Evolutionary conservation across 2,329 filamentous ascomycete species (phyloP).

Genomic region (Ascochyta fabae): DNA sequence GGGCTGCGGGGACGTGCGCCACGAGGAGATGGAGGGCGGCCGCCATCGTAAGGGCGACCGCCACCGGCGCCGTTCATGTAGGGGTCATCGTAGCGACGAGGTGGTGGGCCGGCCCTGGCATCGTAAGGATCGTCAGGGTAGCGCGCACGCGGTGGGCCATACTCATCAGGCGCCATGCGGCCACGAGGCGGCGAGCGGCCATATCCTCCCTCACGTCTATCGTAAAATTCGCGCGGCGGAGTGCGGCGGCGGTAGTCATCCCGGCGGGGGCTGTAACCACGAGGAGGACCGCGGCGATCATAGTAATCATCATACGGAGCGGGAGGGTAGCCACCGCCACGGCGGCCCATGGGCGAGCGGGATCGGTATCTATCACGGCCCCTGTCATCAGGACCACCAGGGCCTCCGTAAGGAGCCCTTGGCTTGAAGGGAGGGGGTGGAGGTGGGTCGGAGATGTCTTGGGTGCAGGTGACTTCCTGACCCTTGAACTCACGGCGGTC

Average conservation of each 20-base stretch:
- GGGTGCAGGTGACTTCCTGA: conserved; percentile 80
- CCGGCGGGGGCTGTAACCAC: conserved; percentile 84
- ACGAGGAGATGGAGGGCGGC: conserved; percentile 52
- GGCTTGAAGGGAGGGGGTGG: conserved; percentile 47
- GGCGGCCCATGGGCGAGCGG: conserved; percentile 72
- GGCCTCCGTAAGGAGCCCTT: conserved; percentile 42
- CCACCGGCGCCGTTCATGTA: conserved; percentile 66
- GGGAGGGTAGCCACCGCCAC: conserved; percentile 61
- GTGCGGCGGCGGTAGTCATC: conserved; percentile 87
- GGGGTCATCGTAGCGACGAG: conserved; percentile 63
- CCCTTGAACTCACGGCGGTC: conserved; percentile 94
- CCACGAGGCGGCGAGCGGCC: conserved; percentile 72
- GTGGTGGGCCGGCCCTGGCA: conserved; percentile 59
- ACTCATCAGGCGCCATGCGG: conserved; percentile 75
- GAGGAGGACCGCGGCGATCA: conserved; percentile 80
- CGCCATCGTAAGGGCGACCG: conserved; percentile 60
- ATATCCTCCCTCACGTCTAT: conserved; percentile 65
- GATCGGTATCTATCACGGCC: conserved; percentile 77
- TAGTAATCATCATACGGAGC: conserved; percentile 72
- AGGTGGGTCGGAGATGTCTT: conserved; percentile 70
- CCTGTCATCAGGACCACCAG: conserved; percentile 66
- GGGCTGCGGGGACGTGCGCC: conserved; percentile 52
- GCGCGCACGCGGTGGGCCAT: conserved; percentile 66
- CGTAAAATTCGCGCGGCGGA: conserved; percentile 84
- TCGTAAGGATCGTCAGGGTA: conserved; percentile 80